Evolutionary conservation across 805 yeast species (phyloP).

Genomic region (Schwanniomyces vanrijiae): DNA sequence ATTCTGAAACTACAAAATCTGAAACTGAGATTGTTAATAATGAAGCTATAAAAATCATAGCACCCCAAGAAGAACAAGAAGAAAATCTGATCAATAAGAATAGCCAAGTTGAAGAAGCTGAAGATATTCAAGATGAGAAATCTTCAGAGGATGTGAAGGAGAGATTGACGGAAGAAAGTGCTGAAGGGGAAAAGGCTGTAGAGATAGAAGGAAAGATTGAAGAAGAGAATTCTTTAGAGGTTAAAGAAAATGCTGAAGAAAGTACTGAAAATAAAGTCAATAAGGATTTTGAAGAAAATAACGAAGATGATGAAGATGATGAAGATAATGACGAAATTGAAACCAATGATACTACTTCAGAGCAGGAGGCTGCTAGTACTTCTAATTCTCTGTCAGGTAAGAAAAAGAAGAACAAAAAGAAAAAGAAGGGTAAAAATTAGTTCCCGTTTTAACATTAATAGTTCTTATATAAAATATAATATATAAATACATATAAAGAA

Average conservation of each 20-base stretch:
- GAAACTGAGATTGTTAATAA: neutral
- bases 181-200: neutral
- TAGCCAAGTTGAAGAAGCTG: slow-evolving; percentile 2
- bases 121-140: neutral
- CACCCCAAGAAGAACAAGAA: neutral
- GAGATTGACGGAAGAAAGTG: neutral
- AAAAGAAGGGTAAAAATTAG: slow-evolving; percentile 26
- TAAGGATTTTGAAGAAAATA: slow-evolving; percentile 2
- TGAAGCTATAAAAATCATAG: slow-evolving; percentile 3
- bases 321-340: slow-evolving; percentile 6
- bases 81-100: slow-evolving; percentile 5
- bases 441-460: neutral
- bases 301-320: slow-evolving; percentile 4
- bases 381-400: slow-evolving; percentile 16
- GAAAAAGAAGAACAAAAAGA: slow-evolving; percentile 33
- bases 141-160: neutral
- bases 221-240: slow-evolving; percentile 3
- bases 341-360: neutral
- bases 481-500: neutral
- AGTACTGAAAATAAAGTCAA: neutral
- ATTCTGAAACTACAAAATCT: neutral
- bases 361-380: slow-evolving; percentile 5
- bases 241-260: neutral
- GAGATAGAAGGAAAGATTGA: neutral
- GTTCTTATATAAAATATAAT: neutral